Evolutionary conservation across 495 filamentous ascomycete species (phyloP), one percentile per base, ranked within the genome.

Genomic region (Viridothelium virens): DNA sequence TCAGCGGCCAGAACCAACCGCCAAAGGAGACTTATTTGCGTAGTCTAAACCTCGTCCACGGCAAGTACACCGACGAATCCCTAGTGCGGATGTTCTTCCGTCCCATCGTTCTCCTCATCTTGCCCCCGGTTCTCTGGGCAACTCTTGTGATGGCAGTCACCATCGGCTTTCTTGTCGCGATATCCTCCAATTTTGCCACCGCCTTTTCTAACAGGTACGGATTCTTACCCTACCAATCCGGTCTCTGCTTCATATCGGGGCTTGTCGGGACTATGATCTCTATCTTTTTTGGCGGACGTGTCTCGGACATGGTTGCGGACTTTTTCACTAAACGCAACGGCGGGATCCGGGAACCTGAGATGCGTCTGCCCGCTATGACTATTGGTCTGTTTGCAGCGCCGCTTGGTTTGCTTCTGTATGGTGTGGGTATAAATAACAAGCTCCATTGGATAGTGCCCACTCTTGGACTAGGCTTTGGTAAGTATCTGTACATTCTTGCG

Each of bases 281-380:
- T 18, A 78, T 84, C 12, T 68, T 78, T 3, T 77, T 79, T 31
- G 81, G 83, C 56, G 83, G 83, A 1, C 70, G 77, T 39, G 70
- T 83, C 5, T 82, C 80, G 31, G 83, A 85, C 71, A 72, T 69
- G 69, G 70, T 81, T 3, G 82, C 83, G 3, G 80, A 84, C 47
- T 76, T 72, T 63, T 75, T 83, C 63, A 84, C 83, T 0, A 75
- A 73, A 56, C 75, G 82, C 14, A 89, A 90, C 69, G 66, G 75
- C 25, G 86, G 86, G 12, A 85, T 89, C 70, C 82, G 86, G 62
- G 87, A 90, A 74, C 85, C 86, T 0, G 87, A 90, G 72, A 89
- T 90, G 87, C 77, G 86, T 31, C 73, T 89, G 37, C 82, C 82
- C 4, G 79, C 85, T 0, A 82, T 87, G 77, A 31, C 80, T 82